Evolutionary conservation across 2,329 filamentous ascomycete genomes (phyloP).

Genomic region (Bretziella fagacearum): DNA sequence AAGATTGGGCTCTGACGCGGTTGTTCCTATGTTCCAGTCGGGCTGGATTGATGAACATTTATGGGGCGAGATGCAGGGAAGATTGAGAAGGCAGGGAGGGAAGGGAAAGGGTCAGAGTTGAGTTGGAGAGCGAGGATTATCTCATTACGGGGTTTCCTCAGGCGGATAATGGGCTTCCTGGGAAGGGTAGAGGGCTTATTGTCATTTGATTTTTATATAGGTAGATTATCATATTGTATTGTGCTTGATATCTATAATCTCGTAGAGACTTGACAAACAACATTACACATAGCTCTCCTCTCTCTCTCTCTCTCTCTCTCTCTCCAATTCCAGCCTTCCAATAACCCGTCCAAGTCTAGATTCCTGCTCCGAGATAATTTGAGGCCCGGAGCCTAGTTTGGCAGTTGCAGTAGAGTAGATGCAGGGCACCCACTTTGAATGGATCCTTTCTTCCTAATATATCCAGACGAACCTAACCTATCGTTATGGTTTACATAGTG

Average conservation of each 20-base stretch:
- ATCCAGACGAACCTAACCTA: neutral
- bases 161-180: neutral
- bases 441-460: neutral
- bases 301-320: no score
- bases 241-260: neutral
- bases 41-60: neutral
- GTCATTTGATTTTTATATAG: no score
- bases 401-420: neutral
- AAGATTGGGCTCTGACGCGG: neutral
- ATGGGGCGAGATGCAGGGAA: neutral
- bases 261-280: no score
- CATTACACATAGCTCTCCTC: no score
- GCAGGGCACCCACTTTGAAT: neutral
- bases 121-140: neutral
- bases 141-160: neutral
- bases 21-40: conserved; percentile 4
- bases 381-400: neutral
- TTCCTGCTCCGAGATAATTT: no score
- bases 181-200: neutral
- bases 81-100: neutral
- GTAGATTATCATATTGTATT: neutral
- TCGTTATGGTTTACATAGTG: no score
- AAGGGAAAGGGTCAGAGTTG: neutral
- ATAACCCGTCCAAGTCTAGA: neutral
- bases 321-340: neutral